Evolutionary conservation across 176 grass and related monocot genomes (phyloP).

Genomic region (Poa annua): DNA sequence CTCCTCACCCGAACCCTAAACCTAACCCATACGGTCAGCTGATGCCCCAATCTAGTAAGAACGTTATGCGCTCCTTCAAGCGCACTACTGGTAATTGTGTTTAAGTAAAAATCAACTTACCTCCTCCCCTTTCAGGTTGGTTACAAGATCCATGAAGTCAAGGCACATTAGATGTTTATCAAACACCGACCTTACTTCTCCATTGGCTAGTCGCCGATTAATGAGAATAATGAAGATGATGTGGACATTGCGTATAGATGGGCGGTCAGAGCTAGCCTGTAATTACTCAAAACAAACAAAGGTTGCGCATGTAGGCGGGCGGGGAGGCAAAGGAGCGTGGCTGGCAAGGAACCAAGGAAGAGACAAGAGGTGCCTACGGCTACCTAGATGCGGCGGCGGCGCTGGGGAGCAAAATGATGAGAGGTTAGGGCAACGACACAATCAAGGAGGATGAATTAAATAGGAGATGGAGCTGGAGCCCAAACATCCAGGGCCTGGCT

Average conservation of each 20-base stretch:
- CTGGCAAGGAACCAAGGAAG: background rate
- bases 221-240: background rate
- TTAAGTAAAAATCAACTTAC: background rate
- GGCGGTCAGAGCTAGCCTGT: background rate
- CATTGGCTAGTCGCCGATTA: background rate
- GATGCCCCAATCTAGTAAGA: background rate
- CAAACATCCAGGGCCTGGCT: background rate
- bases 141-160: constrained; percentile 13
- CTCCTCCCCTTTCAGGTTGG: background rate
- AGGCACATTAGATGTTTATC: background rate
- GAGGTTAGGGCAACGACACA: background rate
- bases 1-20: background rate
- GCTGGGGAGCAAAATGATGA: background rate
- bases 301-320: background rate
- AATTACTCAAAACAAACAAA: background rate
- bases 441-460: background rate
- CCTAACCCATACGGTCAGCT: background rate
- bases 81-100: background rate
- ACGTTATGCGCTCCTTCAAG: background rate
- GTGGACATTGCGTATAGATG: background rate
- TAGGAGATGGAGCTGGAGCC: background rate
- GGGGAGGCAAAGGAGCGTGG: background rate
- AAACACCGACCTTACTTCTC: background rate
- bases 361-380: background rate
- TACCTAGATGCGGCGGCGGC: background rate